Evolutionary conservation across 345 rosid genomes (phyloP).

Genomic region (Boechera retrofracta): DNA sequence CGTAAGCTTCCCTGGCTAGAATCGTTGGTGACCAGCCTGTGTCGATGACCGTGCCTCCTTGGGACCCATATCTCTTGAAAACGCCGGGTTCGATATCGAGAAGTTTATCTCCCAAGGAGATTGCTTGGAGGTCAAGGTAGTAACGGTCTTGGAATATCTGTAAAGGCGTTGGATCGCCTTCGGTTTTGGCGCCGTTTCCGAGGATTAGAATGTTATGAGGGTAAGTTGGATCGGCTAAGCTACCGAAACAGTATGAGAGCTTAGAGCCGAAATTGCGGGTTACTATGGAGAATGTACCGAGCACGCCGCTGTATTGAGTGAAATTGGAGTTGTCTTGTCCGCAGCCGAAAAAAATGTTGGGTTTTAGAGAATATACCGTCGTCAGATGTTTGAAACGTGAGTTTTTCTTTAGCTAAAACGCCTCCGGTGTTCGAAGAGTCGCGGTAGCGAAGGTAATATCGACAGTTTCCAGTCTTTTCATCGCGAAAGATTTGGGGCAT

Average conservation of each 20-base stretch:
- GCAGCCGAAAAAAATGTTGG: slow-evolving; percentile 28
- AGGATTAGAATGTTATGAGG: slow-evolving; percentile 37
- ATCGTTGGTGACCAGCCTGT: slow-evolving; percentile 41
- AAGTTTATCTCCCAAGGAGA: slow-evolving; percentile 38
- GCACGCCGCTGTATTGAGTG: slow-evolving; percentile 38
- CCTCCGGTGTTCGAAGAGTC: slow-evolving; percentile 38
- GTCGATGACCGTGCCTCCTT: slow-evolving; percentile 45
- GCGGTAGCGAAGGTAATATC: slow-evolving; percentile 30
- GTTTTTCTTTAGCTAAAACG: slow-evolving; percentile 37
- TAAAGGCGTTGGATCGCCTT: slow-evolving; percentile 42
- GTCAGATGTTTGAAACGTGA: slow-evolving; percentile 43
- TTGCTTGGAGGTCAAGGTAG: slow-evolving; percentile 46
- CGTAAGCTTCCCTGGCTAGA: slow-evolving; percentile 38
- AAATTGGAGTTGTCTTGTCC: slow-evolving; percentile 42
- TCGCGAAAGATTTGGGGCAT: slow-evolving; percentile 28
- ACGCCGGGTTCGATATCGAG: slow-evolving; percentile 34
- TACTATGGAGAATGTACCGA: slow-evolving; percentile 45
- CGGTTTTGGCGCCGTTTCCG: slow-evolving; percentile 33
- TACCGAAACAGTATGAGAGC: slow-evolving; percentile 44
- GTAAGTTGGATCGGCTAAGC: slow-evolving; percentile 20
- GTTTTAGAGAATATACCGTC: slow-evolving; percentile 32
- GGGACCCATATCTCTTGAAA: slow-evolving; percentile 36
- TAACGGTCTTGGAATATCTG: slow-evolving; percentile 34
- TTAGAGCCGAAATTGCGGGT: slow-evolving; percentile 35
- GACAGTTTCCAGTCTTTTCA: slow-evolving; percentile 35